These are phyloP conservation scores for Botryosphaeria dothidea DNA, from an alignment of 2,329 filamentous ascomycete species.

Conservation along the genomic window DNA sequence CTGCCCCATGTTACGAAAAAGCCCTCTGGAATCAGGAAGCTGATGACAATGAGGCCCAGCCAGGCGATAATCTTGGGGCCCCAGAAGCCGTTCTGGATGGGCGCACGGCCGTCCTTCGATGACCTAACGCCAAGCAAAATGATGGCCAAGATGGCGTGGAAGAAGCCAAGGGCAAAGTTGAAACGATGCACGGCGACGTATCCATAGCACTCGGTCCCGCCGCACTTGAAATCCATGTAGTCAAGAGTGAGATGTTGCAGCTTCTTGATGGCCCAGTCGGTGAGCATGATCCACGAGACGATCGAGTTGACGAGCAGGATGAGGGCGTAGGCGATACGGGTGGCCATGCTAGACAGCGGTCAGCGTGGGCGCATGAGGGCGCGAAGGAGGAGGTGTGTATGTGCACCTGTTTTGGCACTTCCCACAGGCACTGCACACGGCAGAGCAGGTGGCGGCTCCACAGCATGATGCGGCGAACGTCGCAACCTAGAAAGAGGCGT, in stretches of 20 bases:
- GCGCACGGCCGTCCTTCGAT: conserved; percentile 83
- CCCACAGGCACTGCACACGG: conserved; percentile 91
- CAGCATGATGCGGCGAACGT: conserved; percentile 89
- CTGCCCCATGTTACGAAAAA: conserved; percentile 98
- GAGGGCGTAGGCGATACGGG: conserved; percentile 92
- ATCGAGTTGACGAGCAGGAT: conserved; percentile 96
- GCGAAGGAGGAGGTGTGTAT: background rate
- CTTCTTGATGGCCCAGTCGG: conserved; percentile 96
- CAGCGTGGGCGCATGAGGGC: conserved; percentile 16
- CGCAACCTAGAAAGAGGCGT: conserved; percentile 60
- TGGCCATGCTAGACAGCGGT: conserved; percentile 70
- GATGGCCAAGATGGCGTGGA: conserved; percentile 84
- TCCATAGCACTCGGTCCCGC: conserved; percentile 86
- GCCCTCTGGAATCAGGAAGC: conserved; percentile 90
- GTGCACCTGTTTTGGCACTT: conserved; percentile 91
- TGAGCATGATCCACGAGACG: conserved; percentile 98
- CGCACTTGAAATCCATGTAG: conserved; percentile 91
- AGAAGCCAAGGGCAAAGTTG: conserved; percentile 94
- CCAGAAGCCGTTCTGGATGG: conserved; percentile 98
- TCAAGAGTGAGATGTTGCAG: conserved; percentile 88
- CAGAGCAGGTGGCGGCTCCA: conserved; percentile 93
- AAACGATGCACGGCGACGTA: conserved; percentile 97
- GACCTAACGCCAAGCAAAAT: conserved; percentile 84
- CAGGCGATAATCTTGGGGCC: conserved; percentile 92
- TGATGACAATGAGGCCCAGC: conserved; percentile 82